Evolutionary conservation across 305 asterid genomes (phyloP).

Genomic region (Fraxinus greggii): DNA sequence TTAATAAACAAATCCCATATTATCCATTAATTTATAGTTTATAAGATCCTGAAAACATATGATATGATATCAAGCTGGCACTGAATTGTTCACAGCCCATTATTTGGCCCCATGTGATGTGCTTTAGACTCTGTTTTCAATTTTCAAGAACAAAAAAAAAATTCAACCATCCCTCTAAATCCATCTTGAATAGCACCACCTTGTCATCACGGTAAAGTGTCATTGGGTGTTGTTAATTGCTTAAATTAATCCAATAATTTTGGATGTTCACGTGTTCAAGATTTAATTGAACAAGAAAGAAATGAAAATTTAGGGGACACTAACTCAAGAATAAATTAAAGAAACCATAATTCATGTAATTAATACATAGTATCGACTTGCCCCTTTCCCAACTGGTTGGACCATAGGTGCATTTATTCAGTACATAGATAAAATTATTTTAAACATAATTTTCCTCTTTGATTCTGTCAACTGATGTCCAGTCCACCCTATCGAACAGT

Average conservation of each 20-base stretch:
- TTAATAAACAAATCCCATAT: not conserved
- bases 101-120: not conserved
- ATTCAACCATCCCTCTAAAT: not conserved
- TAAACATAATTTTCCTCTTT: not conserved
- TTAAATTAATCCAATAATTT: not conserved
- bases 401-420: not conserved
- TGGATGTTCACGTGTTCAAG: not conserved
- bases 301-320: not conserved
- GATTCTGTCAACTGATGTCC: not conserved
- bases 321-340: not conserved
- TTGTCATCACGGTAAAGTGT: not conserved
- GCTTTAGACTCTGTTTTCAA: not conserved
- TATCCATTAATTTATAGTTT: not conserved
- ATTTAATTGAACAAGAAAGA: not conserved
- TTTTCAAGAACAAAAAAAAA: not conserved
- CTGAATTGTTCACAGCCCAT: not conserved
- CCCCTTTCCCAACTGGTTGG: not conserved
- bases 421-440: not conserved
- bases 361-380: not conserved
- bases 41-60: not conserved
- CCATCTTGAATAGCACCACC: not conserved
- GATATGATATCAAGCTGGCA: slow-evolving; percentile 4
- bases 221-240: not conserved
- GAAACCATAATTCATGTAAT: not conserved
- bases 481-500: not conserved